Base-by-base conservation (phyloP, 2,329 filamentous ascomycete genomes). In the Ophiocordyceps robertsii region DNA sequence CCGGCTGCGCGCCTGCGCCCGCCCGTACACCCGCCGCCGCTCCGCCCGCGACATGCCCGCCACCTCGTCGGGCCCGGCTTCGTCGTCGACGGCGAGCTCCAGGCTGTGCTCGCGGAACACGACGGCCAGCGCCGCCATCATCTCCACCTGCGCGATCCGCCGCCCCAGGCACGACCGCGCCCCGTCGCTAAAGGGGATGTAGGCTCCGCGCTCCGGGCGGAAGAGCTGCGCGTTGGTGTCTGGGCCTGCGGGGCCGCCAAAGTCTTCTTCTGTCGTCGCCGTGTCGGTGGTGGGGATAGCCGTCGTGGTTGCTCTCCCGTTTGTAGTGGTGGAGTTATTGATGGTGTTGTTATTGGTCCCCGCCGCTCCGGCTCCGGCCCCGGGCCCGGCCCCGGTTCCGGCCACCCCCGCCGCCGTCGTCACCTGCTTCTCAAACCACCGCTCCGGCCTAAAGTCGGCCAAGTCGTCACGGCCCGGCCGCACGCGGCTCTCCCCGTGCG, bases 401-500 rank as follows among this genome's bases (percentile, higher is more conserved):
- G 16, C 16, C 29, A 37, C 16, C 35, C 21, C 33, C 27, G 27
- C 19, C 19, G 19, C 19, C 19, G 19, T 19, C 19, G n/a, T 29
- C 24, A 29, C 48, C 6, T 51, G 43, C 12, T 51, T 54, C 19
- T 65, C 61, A 47, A 85, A 73, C 84, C 85, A 89, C 37, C 84
- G 72, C 58, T 85, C 80, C 0, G 84, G 83, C 39, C 77, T 66
- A 59, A 80, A 90, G 44, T 82, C 73, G 42, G 80, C 68, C 1
- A 84, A 60, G 51, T 89, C 82, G 40, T 73, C 62, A 16, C 59
- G 47, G 21, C 57, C 61, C 0, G 55, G 61, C 1, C 62, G 61
- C 17, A 69, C 53, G 46, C 62, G 64, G 50, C 69, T 72, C 16
- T 46, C 60, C 57, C 35, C 43, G 69, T 56, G 12, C 12, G 82